phyloP scores from a whole-genome alignment of 805 yeast species.

The Saccharomyces kudriavzevii region DNA sequence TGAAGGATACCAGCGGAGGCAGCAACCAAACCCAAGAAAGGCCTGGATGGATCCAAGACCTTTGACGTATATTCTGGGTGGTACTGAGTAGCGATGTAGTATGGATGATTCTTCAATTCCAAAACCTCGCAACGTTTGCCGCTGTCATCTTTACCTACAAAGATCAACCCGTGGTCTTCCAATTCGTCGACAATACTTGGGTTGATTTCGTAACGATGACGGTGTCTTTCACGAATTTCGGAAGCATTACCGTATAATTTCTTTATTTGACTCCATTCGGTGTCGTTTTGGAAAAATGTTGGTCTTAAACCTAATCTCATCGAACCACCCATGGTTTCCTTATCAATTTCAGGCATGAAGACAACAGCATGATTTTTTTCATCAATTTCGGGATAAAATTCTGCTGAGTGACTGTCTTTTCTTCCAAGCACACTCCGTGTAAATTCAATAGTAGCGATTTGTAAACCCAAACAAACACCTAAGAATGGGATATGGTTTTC shows the following conservation, averaged over 20 bases:
- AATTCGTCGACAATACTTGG: constrained; percentile 67
- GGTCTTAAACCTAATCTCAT: constrained; percentile 96
- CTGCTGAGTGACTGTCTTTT: constrained; percentile 67
- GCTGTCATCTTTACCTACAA: constrained; percentile 89
- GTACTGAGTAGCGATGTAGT: constrained; percentile 91
- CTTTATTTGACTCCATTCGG: constrained; percentile 64
- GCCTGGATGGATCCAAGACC: constrained; percentile 93
- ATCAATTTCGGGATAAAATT: constrained; percentile 57
- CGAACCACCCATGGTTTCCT: constrained; percentile 93
- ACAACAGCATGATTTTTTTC: constrained; percentile 67
- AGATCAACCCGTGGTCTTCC: constrained; percentile 72
- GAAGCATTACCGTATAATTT: constrained; percentile 67
- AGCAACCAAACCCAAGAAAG: constrained; percentile 92
- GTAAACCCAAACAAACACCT: constrained; percentile 96
- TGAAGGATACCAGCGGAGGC: constrained; percentile 83
- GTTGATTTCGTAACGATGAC: constrained; percentile 96
- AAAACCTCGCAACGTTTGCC: constrained; percentile 90
- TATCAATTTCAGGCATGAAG: constrained; percentile 98
- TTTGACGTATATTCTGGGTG: constrained; percentile 97
- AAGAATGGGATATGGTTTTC: constrained; percentile 87
- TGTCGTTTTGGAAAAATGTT: constrained; percentile 63
- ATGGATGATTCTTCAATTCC: constrained; percentile 82
- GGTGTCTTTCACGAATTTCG: constrained; percentile 83
- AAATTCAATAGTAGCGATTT: constrained; percentile 91
- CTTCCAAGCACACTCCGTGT: constrained; percentile 71